phyloP scores from a whole-genome alignment of 495 filamentous ascomycete species.

The Podospora pseudoanserina region DNA sequence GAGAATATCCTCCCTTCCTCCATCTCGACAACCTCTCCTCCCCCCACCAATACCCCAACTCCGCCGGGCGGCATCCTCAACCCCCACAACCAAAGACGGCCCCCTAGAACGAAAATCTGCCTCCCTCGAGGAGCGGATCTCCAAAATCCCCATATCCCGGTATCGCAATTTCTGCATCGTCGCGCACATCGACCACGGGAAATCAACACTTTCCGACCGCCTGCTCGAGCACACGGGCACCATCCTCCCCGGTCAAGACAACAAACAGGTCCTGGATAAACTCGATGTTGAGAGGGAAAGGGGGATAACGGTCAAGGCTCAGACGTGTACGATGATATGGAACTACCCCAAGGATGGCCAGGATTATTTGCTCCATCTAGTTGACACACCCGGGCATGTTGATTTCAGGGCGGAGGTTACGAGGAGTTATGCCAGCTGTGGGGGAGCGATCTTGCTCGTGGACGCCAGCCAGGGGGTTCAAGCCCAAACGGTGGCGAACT shows the following conservation, averaged over 20 bases:
- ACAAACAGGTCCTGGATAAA: constrained; percentile 96
- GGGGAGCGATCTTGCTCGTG: constrained; percentile 86
- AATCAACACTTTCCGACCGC: constrained; percentile 88
- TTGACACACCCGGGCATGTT: constrained; percentile 96
- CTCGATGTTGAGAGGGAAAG: constrained; percentile 93
- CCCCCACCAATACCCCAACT: neutral
- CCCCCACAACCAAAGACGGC: constrained; percentile 10
- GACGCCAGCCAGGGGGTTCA: constrained; percentile 92
- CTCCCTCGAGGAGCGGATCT: constrained; percentile 76
- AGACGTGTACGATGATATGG: constrained; percentile 97
- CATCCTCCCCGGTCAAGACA: constrained; percentile 70
- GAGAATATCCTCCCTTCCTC: neutral
- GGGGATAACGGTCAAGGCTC: constrained; percentile 97
- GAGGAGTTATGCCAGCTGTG: constrained; percentile 90
- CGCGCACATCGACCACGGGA: constrained; percentile 98
- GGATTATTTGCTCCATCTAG: constrained; percentile 90
- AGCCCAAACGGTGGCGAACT: constrained; percentile 95
- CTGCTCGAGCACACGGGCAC: constrained; percentile 93
- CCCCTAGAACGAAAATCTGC: constrained; percentile 19
- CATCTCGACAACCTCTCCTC: neutral
- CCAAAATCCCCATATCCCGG: constrained; percentile 81
- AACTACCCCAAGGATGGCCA: constrained; percentile 62
- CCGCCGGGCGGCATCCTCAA: neutral
- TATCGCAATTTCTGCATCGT: constrained; percentile 98
- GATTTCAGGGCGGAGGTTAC: constrained; percentile 96